phyloP scores from a whole-genome alignment of 345 rosid species.

The Populus ilicifolia region DNA sequence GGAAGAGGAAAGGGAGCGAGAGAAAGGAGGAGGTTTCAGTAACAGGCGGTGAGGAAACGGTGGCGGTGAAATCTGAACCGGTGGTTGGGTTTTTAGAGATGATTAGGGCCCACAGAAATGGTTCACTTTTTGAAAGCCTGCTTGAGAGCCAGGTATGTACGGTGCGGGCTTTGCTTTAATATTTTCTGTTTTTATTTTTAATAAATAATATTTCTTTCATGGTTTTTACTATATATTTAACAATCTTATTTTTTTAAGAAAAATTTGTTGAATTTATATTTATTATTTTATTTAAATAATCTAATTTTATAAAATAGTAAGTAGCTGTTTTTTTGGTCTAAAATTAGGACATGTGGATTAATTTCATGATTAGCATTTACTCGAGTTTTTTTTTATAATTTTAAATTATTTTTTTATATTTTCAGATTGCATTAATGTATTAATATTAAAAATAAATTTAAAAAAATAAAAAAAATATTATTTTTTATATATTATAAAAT shows the following conservation, averaged over 20 bases:
- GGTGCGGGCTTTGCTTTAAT: neutral
- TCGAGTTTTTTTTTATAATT: no score
- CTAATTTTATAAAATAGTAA: neutral
- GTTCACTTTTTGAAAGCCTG: conserved; percentile 56
- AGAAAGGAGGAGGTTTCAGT: conserved; percentile 22
- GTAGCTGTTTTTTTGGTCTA: neutral
- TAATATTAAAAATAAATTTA: no score
- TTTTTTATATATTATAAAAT: no score
- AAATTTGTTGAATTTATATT: no score
- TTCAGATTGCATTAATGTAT: no score
- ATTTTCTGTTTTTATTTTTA: neutral
- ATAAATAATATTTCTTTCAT: neutral
- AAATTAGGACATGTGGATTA: neutral
- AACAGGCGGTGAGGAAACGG: conserved; percentile 25
- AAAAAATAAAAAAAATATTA: no score
- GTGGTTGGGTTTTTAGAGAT: conserved; percentile 39
- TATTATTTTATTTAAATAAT: no score
- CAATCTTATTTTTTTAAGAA: neutral
- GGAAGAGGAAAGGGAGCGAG: conserved; percentile 29
- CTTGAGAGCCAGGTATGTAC: conserved; percentile 47
- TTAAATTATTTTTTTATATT: no score
- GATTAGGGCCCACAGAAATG: conserved; percentile 55
- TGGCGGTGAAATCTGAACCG: conserved; percentile 50
- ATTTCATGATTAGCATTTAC: no score
- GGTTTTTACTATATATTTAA: neutral